Percentiles rank a stretch among this genome's conserved stretches.
phyloP scores from a whole-genome alignment of 2,329 filamentous ascomycete species.

The Stromatinia cepivora region DNA sequence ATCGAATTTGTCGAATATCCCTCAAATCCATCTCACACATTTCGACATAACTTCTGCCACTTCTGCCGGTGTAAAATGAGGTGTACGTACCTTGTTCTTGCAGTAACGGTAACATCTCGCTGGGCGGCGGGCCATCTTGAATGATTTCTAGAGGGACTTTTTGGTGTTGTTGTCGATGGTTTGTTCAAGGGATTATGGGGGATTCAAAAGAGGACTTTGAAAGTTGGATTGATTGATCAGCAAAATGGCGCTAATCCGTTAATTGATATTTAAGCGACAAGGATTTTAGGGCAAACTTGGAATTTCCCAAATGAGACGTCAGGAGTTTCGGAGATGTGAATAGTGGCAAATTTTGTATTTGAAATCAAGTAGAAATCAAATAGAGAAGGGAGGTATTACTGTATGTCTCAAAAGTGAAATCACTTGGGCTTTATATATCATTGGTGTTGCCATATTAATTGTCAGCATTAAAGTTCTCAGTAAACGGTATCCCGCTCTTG shows the following conservation, averaged over 20 bases:
- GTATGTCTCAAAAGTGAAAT: conserved; percentile 25
- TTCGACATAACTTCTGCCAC: conserved; percentile 4
- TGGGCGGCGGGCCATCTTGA: conserved; percentile 98
- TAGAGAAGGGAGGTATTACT: neutral
- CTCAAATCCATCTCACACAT: conserved; percentile 19
- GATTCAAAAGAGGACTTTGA: conserved; percentile 23
- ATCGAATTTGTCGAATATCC: conserved; percentile 10
- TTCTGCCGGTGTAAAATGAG: conserved; percentile 8
- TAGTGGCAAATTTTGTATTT: conserved; percentile 17
- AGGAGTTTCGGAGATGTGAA: conserved; percentile 15
- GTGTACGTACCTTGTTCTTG: conserved; percentile 95
- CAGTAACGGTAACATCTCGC: conserved; percentile 99
- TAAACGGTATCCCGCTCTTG: neutral
- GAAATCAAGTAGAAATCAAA: conserved; percentile 14
- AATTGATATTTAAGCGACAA: conserved; percentile 23
- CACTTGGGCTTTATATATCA: conserved; percentile 20
- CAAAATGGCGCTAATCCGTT: neutral
- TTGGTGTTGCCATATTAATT: neutral
- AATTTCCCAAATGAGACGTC: conserved; percentile 6
- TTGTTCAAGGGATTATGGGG: conserved; percentile 25
- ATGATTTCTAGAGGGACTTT: conserved; percentile 57
- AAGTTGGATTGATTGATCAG: conserved; percentile 19
- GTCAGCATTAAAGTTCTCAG: neutral
- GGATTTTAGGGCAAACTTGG: conserved; percentile 15
- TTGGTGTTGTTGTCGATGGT: conserved; percentile 47